phyloP scores from a whole-genome alignment of 805 yeast species.

The Lachancea fermentati region DNA sequence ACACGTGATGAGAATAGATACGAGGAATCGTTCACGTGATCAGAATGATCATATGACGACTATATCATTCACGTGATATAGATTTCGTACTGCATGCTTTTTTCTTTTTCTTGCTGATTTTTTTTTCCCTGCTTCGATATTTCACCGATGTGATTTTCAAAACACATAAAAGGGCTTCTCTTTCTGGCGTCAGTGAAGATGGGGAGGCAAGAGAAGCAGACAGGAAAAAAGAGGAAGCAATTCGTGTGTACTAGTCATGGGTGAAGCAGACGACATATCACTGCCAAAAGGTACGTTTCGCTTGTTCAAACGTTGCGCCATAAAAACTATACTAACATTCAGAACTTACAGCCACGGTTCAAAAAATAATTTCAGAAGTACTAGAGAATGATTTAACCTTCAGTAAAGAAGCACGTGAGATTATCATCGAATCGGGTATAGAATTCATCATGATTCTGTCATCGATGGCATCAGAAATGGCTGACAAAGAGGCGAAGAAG shows the following conservation, averaged over 20 bases:
- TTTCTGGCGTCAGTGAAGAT: background rate
- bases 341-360: slow-evolving; percentile 69
- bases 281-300: slow-evolving; percentile 37
- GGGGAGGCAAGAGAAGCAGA: background rate
- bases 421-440: slow-evolving; percentile 91
- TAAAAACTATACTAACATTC: slow-evolving; percentile 3
- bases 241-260: slow-evolving; percentile 4
- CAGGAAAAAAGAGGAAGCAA: background rate
- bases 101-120: background rate
- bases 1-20: background rate
- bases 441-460: slow-evolving; percentile 93
- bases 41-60: background rate
- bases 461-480: slow-evolving; percentile 91
- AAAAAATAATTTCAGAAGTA: slow-evolving; percentile 86
- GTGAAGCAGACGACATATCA: slow-evolving; percentile 36
- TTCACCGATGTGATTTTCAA: slow-evolving; percentile 1
- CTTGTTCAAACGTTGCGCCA: background rate
- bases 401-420: slow-evolving; percentile 90
- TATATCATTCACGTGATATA: background rate
- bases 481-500: slow-evolving; percentile 92
- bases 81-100: too few species aligned
- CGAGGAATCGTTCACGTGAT: background rate
- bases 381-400: slow-evolving; percentile 83
- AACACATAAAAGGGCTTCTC: slow-evolving; percentile 1
- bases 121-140: background rate